A percentile compares a stretch with the other conserved stretches of the same genome.
phyloP scores from a whole-genome alignment of 495 filamentous ascomycete genomes.

The Pseudoneurospora amorphoporcata region DNA sequence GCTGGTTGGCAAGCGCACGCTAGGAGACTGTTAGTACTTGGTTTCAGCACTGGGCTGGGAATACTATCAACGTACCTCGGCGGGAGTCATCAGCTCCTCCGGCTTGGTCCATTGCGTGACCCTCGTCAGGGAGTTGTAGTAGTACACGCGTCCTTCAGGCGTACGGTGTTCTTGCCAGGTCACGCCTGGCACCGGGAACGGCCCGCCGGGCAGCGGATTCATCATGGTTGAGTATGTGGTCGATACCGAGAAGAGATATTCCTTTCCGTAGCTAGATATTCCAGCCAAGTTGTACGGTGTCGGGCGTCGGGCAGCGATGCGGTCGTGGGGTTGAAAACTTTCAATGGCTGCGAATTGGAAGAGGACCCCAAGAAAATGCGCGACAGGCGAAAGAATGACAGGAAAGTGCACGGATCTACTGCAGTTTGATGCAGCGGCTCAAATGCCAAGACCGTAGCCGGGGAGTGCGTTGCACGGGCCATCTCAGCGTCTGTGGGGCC shows the following conservation, averaged over 20 bases:
- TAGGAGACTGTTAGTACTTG: slow-evolving; percentile 21
- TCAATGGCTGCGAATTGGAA: not conserved
- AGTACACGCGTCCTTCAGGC: slow-evolving; percentile 81
- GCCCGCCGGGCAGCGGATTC: slow-evolving; percentile 50
- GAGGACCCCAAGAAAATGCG: not conserved
- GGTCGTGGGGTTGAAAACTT: not conserved
- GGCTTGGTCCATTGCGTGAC: slow-evolving; percentile 93
- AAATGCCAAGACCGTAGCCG: not conserved
- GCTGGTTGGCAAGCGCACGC: slow-evolving; percentile 72
- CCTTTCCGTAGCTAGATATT: not conserved
- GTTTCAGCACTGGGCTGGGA: not conserved
- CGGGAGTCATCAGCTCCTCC: slow-evolving; percentile 73
- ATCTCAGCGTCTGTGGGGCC: not conserved
- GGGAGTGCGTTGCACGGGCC: not conserved
- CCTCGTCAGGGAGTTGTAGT: slow-evolving; percentile 80
- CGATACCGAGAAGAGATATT: not conserved
- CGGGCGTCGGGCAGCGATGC: not conserved
- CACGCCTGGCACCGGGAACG: slow-evolving; percentile 37
- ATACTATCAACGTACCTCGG: slow-evolving; percentile 52
- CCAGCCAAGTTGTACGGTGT: not conserved
- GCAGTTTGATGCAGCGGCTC: not conserved
- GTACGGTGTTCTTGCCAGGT: slow-evolving; percentile 80
- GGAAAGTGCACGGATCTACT: not conserved
- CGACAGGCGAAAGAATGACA: not conserved
- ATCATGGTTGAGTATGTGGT: slow-evolving; percentile 30